Base-by-base conservation (phyloP, 805 yeast genomes). In the Tetrapisispora iriomotensis region DNA sequence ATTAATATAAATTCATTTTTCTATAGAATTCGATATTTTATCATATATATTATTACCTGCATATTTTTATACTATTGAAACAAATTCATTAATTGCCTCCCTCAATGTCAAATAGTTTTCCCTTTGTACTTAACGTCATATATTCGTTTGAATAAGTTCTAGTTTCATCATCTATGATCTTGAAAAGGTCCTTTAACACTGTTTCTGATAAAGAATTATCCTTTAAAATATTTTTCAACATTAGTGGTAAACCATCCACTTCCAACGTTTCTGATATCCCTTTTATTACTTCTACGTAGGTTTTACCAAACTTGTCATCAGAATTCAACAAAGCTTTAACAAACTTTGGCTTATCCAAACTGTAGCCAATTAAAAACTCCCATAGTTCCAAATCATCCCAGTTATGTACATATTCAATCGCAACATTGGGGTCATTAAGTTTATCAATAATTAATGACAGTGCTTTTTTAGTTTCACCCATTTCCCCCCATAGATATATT, bases 391-490 rank as follows among this genome's bases (percentile, higher is more conserved):
- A 59, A 49, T 86, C 94, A 37, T 77, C 75, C 43, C 74, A 69
- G 34, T 71, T 74, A 9, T 69, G 69, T 1, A 88, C 92, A 67
- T 87, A 92, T 14, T 70, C 71, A 19, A 92, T 82, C 0, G 97
- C 97, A 46, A 74, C 68, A 29, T 72, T 71, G 0, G 95, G 90
- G 54, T 90, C 92, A 39, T 79, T 70, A 37, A 88, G 62, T 48
- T 83, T 72, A 46, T 83, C 81, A 29, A 87, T 77, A 13, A 92
- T 86, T 31, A 92, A 65, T 41, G 68, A 71, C 49, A 90, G 62
- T 0, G 97, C 97, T 44, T 75, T 72, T 44, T 71, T 71, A 41
- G 79, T 76, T 47, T 83, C 82, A 1, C 98, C 97, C 20, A 83
- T 78, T 49, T 77, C 75, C 4, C 95, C 94, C 44, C 85, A 69